A percentile compares a stretch with the other conserved stretches of the same genome.
Conservation (phyloP, 1,139 yeast genomes). For the Hyphopichia fennica region DNA sequence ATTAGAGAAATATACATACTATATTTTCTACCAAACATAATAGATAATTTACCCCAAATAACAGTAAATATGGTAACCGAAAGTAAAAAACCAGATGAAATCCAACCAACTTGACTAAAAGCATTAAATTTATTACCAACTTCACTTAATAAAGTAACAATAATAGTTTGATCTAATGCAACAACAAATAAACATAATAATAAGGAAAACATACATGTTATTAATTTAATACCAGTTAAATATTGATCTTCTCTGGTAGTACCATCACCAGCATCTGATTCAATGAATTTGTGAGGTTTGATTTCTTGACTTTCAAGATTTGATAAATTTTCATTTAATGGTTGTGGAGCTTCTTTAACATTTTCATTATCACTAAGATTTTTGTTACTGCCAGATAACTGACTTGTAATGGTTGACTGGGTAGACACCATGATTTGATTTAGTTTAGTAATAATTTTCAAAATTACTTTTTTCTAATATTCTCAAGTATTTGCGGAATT, state of each 20-base stretch:
- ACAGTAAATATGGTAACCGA: conserved; percentile 36
- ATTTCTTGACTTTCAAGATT: background rate
- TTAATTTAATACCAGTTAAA: conserved; percentile 28
- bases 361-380: background rate
- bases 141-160: conserved; percentile 33
- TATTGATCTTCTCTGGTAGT: conserved; percentile 40
- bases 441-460: too few species aligned
- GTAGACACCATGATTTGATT: background rate
- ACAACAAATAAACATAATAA: conserved; percentile 34
- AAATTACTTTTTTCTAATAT: too few species aligned
- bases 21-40: conserved; percentile 21
- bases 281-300: conserved; percentile 17
- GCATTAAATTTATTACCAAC: conserved; percentile 39
- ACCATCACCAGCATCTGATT: conserved; percentile 46
- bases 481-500: too few species aligned
- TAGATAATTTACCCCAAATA: conserved; percentile 34
- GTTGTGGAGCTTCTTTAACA: background rate
- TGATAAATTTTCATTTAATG: background rate
- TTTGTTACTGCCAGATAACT: background rate
- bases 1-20: conserved; percentile 19
- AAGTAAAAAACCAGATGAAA: conserved; percentile 26
- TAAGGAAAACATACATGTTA: conserved; percentile 25
- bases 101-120: conserved; percentile 27
- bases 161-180: conserved; percentile 44
- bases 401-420: background rate